Base-by-base conservation (phyloP, 306 rosid species). In the Leucaena leucocephala region DNA sequence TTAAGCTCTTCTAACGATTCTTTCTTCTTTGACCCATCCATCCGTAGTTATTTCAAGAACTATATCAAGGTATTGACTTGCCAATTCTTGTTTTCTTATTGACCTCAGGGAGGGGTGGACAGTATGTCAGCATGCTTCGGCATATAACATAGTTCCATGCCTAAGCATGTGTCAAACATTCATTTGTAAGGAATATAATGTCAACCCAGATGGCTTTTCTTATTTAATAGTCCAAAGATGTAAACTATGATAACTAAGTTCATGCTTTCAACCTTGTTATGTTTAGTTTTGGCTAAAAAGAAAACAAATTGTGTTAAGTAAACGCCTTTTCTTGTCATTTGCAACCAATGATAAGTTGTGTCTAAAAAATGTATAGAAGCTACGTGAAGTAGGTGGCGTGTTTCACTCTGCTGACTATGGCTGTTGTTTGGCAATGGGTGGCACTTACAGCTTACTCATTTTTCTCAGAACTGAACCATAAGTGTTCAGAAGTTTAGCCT, bases 1-100 rank as follows among this genome's bases (percentile, higher is more conserved):
- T 76, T 95, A 84, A 93, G 99, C 59, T 84, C 98, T 0, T 95
- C 98, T 39, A 93, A 95, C 63, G 99, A 95, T 88, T 95, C 99
- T 71, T 95, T 95, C 94, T 95, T 95, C 87, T 95, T 86, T 59
- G 99, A 95, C 82, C 98, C 99, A 43, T 86, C 97, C 17, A 91
- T 93, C 44, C 94, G 94, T 40, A 83, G 62, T 71, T 90, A 95
- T 86, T 95, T 93, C 91, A 95, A 89, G 88, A 84, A 86, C 77
- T 95, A 93, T 71, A 72, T 93, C 77, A 91, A 90, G 98, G 99
- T 95, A 87, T 36, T 52, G 75, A 8, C 55, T 34, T 65, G 10
- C 10, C 36, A 12, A 8, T 55, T 55, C 33, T 55, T 7, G 33
- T 9, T 55, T 19, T 55, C 62, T 55, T 55, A n/a, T 55, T 55